phyloP scores from a whole-genome alignment of 352 stramenopile species.

The Globisporangium viniferum region DNA sequence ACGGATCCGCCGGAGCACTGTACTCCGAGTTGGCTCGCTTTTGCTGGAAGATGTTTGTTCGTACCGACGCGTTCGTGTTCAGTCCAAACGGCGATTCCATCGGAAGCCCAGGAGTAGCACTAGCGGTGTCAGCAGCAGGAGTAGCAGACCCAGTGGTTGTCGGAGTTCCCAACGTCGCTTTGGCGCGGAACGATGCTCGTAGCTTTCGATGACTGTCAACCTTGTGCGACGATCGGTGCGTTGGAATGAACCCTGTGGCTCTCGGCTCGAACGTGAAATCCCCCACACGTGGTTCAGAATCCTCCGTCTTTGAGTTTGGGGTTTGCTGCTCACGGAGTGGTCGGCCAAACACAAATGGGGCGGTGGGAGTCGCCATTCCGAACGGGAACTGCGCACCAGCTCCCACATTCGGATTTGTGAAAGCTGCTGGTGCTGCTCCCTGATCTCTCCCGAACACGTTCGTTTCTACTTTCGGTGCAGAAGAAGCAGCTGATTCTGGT shows the following conservation, averaged over 20 bases:
- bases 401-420: slow-evolving; percentile 13
- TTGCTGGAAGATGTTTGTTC: slow-evolving; percentile 28
- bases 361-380: slow-evolving; percentile 13
- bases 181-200: slow-evolving; percentile 30
- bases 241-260: neutral
- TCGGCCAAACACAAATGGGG: slow-evolving; percentile 24
- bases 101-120: slow-evolving; percentile 9
- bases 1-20: slow-evolving; percentile 41
- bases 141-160: slow-evolving; percentile 9
- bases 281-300: neutral
- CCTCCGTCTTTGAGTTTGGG: neutral
- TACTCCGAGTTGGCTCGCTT: slow-evolving; percentile 21
- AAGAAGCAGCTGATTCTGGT: neutral
- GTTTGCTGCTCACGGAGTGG: neutral
- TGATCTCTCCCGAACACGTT: neutral
- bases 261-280: slow-evolving; percentile 17
- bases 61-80: slow-evolving; percentile 12
- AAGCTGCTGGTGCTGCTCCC: neutral
- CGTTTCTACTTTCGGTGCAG: neutral
- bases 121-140: neutral
- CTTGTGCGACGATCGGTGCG: slow-evolving; percentile 1
- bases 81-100: slow-evolving; percentile 31
- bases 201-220: slow-evolving; percentile 15
- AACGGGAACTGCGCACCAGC: slow-evolving; percentile 26
- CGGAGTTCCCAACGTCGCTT: slow-evolving; percentile 23